Conservation (phyloP, 2,329 filamentous ascomycete genomes). For the Juglanconis sp. region DNA sequence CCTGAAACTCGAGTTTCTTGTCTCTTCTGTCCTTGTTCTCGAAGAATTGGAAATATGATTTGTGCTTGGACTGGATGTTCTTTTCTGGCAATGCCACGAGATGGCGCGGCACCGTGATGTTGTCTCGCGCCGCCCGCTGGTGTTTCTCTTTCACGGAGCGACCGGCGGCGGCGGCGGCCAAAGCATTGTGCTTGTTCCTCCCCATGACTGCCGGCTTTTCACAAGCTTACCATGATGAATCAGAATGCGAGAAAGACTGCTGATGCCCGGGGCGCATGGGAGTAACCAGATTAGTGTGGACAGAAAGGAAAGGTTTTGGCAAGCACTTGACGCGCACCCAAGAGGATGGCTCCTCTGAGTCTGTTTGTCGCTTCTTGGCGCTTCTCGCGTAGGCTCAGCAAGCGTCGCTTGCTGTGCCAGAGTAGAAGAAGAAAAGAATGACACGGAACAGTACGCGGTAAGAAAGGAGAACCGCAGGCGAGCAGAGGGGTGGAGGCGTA, state of each 20-base stretch:
- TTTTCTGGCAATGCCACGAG: slow-evolving; percentile 28
- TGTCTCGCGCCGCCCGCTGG: slow-evolving; percentile 25
- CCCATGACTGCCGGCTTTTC: slow-evolving; percentile 22
- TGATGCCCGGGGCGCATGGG: not conserved
- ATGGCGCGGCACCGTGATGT: slow-evolving; percentile 24
- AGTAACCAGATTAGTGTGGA: slow-evolving; percentile 4
- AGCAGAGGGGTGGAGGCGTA: not conserved
- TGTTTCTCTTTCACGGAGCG: slow-evolving; percentile 31
- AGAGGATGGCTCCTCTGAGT: not conserved
- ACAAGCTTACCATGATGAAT: slow-evolving; percentile 75
- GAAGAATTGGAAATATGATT: slow-evolving; percentile 61
- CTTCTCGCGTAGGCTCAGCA: slow-evolving; percentile 5
- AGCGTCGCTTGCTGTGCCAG: slow-evolving; percentile 12
- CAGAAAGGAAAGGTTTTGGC: slow-evolving; percentile 2
- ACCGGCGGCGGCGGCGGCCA: slow-evolving; percentile 23
- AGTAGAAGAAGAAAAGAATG: slow-evolving; percentile 27
- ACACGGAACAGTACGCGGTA: not conserved
- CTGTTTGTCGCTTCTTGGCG: slow-evolving; percentile 1
- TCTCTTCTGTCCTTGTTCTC: slow-evolving; percentile 60
- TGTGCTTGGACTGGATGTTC: slow-evolving; percentile 49
- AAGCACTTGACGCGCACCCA: slow-evolving; percentile 6
- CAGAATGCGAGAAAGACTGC: slow-evolving; percentile 79
- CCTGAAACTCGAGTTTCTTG: slow-evolving; percentile 61
- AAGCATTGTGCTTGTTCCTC: slow-evolving; percentile 5
- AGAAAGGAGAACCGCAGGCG: slow-evolving; percentile 4